Evolutionary conservation across 2,329 filamentous ascomycete genomes (phyloP).

Genomic region (Hypoxylon sp.): DNA sequence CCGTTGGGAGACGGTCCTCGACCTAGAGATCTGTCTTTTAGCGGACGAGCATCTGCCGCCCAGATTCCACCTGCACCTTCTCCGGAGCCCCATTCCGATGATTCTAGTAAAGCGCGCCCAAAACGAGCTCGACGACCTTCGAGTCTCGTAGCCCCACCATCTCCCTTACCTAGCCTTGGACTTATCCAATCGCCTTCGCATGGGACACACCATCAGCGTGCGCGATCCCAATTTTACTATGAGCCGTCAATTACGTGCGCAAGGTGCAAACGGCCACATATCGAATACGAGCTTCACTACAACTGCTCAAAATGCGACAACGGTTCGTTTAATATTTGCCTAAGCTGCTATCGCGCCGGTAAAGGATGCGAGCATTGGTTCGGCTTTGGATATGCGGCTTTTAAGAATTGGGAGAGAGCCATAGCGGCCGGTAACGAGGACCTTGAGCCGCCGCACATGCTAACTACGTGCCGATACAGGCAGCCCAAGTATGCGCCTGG

Average conservation of each 20-base stretch:
- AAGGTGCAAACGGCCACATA: slow-evolving; percentile 75
- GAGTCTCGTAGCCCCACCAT: slow-evolving; percentile 56
- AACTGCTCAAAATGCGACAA: slow-evolving; percentile 78
- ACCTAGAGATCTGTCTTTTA: slow-evolving; percentile 54
- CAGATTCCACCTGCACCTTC: slow-evolving; percentile 34
- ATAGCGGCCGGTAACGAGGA: slow-evolving; percentile 55
- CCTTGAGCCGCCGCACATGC: slow-evolving; percentile 66
- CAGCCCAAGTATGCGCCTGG: slow-evolving; percentile 63
- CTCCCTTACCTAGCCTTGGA: slow-evolving; percentile 50
- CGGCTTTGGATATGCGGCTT: slow-evolving; percentile 83
- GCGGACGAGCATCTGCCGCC: slow-evolving; percentile 50
- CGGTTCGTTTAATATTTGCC: slow-evolving; percentile 83
- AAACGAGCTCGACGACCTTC: slow-evolving; percentile 54
- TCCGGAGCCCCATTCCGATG: slow-evolving; percentile 40
- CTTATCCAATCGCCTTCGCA: slow-evolving; percentile 50
- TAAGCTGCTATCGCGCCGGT: slow-evolving; percentile 81
- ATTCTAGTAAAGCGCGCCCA: slow-evolving; percentile 37
- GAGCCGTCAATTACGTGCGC: slow-evolving; percentile 83
- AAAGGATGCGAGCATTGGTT: slow-evolving; percentile 89
- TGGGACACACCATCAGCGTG: slow-evolving; percentile 54
- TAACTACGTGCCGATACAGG: slow-evolving; percentile 69
- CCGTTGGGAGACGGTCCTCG: slow-evolving; percentile 44
- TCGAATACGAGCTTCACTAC: slow-evolving; percentile 89
- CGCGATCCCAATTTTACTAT: slow-evolving; percentile 65
- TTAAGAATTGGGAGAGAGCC: slow-evolving; percentile 72